Evolutionary conservation across 345 rosid species (phyloP).

Genomic region (Brassica nigra): DNA sequence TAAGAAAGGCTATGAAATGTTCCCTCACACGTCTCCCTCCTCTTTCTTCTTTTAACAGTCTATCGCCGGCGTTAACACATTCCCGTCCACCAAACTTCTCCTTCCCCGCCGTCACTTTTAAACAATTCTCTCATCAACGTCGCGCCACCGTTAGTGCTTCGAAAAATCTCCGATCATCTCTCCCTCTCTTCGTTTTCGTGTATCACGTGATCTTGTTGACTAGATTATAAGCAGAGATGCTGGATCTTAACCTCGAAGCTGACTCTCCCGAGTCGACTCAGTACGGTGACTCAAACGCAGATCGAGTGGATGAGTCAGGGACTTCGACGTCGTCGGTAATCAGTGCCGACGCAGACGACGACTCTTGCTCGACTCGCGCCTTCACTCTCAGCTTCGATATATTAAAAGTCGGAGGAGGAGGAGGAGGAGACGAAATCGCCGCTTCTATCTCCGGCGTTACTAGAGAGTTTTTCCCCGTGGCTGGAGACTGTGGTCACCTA

Average conservation of each 20-base stretch:
- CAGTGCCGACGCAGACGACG: constrained; percentile 71
- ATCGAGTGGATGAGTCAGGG: constrained; percentile 48
- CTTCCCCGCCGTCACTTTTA: neutral
- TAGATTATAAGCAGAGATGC: constrained; percentile 42
- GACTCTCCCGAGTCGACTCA: constrained; percentile 63
- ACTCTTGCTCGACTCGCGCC: constrained; percentile 67
- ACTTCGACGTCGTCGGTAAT: constrained; percentile 84
- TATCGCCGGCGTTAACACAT: constrained; percentile 33
- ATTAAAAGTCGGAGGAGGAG: constrained; percentile 48
- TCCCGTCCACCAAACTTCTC: constrained; percentile 17
- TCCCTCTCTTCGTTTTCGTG: neutral
- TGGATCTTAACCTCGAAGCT: constrained; percentile 84
- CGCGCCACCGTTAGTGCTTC: neutral
- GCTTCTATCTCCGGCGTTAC: constrained; percentile 32
- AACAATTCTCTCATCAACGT: constrained; percentile 17
- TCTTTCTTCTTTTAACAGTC: constrained; percentile 25
- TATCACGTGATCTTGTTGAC: neutral
- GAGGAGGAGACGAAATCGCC: constrained; percentile 10
- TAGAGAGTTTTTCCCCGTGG: constrained; percentile 65
- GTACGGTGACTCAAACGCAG: constrained; percentile 44
- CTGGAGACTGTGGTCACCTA: constrained; percentile 37
- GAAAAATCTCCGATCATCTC: neutral
- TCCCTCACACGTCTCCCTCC: constrained; percentile 50
- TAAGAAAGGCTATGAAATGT: constrained; percentile 43
- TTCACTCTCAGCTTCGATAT: constrained; percentile 69